Evolutionary conservation across 1,284 basidiomycete species (phyloP).

Genomic region (Phenoliferia sp.): DNA sequence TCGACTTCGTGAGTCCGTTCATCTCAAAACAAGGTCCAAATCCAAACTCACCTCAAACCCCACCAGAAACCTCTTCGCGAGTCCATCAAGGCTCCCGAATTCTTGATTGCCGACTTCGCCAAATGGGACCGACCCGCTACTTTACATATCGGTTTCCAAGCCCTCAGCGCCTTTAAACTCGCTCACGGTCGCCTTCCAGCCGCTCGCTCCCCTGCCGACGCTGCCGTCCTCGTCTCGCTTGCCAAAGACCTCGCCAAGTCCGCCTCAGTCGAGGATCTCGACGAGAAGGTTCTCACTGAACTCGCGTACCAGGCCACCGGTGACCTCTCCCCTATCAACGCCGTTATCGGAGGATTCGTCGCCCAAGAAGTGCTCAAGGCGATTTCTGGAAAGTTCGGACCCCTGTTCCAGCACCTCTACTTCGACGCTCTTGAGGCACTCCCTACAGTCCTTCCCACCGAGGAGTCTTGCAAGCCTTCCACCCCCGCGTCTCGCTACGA

Average conservation of each 20-base stretch:
- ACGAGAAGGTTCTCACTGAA: conserved; percentile 72
- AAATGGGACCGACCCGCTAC: conserved; percentile 91
- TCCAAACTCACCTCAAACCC: background rate
- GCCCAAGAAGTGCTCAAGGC: conserved; percentile 98
- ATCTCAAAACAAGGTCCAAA: background rate
- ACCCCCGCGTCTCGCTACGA: conserved; percentile 74
- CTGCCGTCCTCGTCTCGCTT: conserved; percentile 61
- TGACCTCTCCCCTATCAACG: conserved; percentile 86
- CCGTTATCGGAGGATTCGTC: conserved; percentile 94
- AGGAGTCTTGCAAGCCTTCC: conserved; percentile 77
- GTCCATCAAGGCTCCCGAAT: conserved; percentile 75
- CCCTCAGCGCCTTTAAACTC: conserved; percentile 70
- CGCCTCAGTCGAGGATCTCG: conserved; percentile 56
- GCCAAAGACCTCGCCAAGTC: conserved; percentile 68
- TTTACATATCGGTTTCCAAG: conserved; percentile 93
- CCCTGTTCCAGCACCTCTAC: conserved; percentile 91
- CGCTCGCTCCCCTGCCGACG: conserved; percentile 80
- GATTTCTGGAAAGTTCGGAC: conserved; percentile 96
- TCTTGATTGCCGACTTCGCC: conserved; percentile 93
- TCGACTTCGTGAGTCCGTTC: conserved; percentile 68
- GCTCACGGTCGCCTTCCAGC: conserved; percentile 67
- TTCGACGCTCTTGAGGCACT: conserved; percentile 97
- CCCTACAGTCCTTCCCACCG: conserved; percentile 67
- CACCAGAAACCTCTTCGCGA: conserved; percentile 86
- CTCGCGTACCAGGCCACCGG: conserved; percentile 89